phyloP scores from a whole-genome alignment of 352 stramenopile species.

The Phytophthora europaea region DNA sequence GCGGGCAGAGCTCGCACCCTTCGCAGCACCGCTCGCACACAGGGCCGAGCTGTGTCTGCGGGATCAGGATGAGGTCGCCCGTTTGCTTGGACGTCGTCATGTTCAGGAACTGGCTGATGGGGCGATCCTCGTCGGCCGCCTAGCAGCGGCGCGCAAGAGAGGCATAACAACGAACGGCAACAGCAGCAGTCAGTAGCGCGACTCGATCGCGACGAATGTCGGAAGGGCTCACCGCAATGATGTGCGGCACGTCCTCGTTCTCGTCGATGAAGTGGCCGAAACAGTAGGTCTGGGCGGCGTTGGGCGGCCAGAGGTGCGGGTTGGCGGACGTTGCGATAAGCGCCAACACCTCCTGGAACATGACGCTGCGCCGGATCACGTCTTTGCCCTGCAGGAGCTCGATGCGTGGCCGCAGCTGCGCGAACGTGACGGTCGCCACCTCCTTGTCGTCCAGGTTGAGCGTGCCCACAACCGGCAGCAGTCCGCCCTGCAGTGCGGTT shows the following conservation, averaged over 20 bases:
- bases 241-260: constrained; percentile 46
- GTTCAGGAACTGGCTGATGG: constrained; percentile 61
- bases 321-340: constrained; percentile 70
- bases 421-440: constrained; percentile 61
- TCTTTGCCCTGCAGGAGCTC: constrained; percentile 73
- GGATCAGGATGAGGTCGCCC: constrained; percentile 77
- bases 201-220: background rate
- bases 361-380: constrained; percentile 70
- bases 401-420: constrained; percentile 69
- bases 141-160: constrained; percentile 19
- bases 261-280: constrained; percentile 70
- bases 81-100: constrained; percentile 33
- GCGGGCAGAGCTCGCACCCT: constrained; percentile 59
- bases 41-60: constrained; percentile 82
- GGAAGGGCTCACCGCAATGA: constrained; percentile 51
- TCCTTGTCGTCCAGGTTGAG: constrained; percentile 75
- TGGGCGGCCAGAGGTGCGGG: constrained; percentile 70
- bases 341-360: constrained; percentile 84
- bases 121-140: constrained; percentile 53
- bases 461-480: constrained; percentile 72
- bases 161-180: background rate
- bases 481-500: constrained; percentile 47
- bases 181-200: background rate
- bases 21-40: constrained; percentile 77
- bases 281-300: constrained; percentile 81